A percentile compares a stretch with the other conserved stretches of the same genome.
Conservation (phyloP, 208 protist genomes). For the Angomonas ambiguus region DNA sequence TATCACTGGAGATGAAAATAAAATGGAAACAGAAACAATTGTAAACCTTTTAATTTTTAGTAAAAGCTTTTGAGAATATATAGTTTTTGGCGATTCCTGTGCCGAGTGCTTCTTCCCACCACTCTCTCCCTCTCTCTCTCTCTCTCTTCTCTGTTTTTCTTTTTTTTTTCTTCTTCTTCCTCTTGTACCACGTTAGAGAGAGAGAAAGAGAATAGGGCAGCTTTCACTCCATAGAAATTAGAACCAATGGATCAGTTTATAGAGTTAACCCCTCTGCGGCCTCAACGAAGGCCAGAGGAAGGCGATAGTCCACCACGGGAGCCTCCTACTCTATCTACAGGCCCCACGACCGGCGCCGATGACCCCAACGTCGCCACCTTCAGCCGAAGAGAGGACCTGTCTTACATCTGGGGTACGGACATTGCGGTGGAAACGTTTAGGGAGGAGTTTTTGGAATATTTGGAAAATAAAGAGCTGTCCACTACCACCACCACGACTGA, state of each 20-base stretch:
- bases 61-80: too few species aligned
- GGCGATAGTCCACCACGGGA: neutral
- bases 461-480: slow-evolving; percentile 35
- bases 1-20: too few species aligned
- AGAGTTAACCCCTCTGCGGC: slow-evolving; percentile 54
- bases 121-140: neutral
- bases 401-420: slow-evolving; percentile 88
- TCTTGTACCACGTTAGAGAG: neutral
- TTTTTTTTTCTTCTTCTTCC: slow-evolving; percentile 2
- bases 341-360: neutral
- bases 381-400: slow-evolving; percentile 63
- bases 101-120: too few species aligned
- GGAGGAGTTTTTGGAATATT: slow-evolving; percentile 65
- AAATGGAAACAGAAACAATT: too few species aligned
- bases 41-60: too few species aligned
- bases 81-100: too few species aligned
- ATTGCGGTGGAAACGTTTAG: slow-evolving; percentile 85
- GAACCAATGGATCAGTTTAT: slow-evolving; percentile 51
- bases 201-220: neutral
- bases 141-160: neutral
- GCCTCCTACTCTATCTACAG: neutral
- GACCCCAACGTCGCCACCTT: slow-evolving; percentile 3
- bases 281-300: slow-evolving; percentile 24
- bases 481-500: too few species aligned
- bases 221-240: neutral